phyloP scores from a whole-genome alignment of 345 rosid species.

The Viola odorata region DNA sequence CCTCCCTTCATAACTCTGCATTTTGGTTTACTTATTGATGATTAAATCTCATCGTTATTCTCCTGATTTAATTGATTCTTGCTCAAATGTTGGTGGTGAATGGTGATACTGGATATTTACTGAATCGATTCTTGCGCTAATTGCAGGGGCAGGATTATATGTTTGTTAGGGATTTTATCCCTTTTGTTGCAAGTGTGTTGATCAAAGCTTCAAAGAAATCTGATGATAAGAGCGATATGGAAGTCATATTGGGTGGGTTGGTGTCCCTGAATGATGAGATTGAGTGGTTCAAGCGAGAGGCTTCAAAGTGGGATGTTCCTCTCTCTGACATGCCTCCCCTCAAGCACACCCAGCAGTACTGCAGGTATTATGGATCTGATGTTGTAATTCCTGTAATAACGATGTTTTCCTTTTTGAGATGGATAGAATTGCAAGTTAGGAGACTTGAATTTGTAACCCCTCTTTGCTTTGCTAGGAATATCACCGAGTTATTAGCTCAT shows the following conservation, averaged over 20 bases:
- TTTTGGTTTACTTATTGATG: background rate
- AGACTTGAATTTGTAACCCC: no score
- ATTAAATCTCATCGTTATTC: background rate
- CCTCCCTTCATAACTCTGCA: background rate
- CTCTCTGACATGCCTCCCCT: conserved; percentile 49
- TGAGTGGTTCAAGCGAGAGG: conserved; percentile 73
- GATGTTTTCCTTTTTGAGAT: no score
- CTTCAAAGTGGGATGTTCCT: conserved; percentile 58
- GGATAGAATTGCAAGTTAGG: no score
- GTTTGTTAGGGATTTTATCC: conserved; percentile 67
- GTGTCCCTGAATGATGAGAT: conserved; percentile 65
- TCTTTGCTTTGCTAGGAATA: no score
- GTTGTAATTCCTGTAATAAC: no score
- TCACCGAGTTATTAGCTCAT: no score
- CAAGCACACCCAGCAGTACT: conserved; percentile 48
- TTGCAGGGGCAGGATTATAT: conserved; percentile 80
- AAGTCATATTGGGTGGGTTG: conserved; percentile 58
- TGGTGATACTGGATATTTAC: background rate
- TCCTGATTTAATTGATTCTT: background rate
- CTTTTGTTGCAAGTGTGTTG: conserved; percentile 65
- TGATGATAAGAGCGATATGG: conserved; percentile 54
- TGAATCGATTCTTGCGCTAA: background rate
- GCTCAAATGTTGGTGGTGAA: background rate
- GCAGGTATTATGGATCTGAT: conserved; percentile 34
- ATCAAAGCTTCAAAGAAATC: conserved; percentile 60